phyloP scores from a whole-genome alignment of 352 stramenopile species.

The Phytophthora sansomeana region DNA sequence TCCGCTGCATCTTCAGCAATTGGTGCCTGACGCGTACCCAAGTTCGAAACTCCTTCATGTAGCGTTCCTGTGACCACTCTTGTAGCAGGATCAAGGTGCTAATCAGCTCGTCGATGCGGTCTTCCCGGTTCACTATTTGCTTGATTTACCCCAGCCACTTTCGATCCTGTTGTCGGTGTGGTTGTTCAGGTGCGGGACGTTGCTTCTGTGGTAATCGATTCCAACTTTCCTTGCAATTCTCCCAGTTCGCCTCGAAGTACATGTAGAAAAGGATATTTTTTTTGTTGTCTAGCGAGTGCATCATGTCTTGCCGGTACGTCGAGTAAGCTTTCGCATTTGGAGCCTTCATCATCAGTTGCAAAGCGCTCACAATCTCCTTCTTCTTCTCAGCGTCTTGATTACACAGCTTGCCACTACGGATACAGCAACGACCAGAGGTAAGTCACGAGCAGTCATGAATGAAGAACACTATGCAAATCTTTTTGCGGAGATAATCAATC shows the following conservation, averaged over 20 bases:
- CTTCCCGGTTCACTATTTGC: not conserved
- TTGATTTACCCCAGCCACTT: constrained; percentile 15
- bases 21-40: constrained; percentile 8
- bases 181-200: constrained; percentile 10
- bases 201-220: constrained; percentile 5
- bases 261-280: constrained; percentile 8
- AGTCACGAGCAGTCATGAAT: too few relatives aligned
- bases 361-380: not conserved
- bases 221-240: constrained; percentile 6
- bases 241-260: constrained; percentile 22
- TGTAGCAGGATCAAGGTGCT: constrained; percentile 18
- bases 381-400: constrained; percentile 3
- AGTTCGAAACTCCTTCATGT: constrained; percentile 15
- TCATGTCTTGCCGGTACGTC: not conserved
- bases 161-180: constrained; percentile 19
- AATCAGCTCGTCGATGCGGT: constrained; percentile 7
- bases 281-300: constrained; percentile 4
- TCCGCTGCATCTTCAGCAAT: constrained; percentile 3
- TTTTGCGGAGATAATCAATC: constrained; percentile 1
- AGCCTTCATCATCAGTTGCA: constrained; percentile 23
- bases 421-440: too few relatives aligned
- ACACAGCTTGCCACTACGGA: constrained; percentile 4
- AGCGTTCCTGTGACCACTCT: constrained; percentile 18
- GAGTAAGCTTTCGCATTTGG: not conserved
- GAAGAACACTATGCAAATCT: too few relatives aligned